These are phyloP conservation scores for Mortierella sp. DNA, from an alignment of 371 early-diverging fungal genomes.

Conservation along the genomic window DNA sequence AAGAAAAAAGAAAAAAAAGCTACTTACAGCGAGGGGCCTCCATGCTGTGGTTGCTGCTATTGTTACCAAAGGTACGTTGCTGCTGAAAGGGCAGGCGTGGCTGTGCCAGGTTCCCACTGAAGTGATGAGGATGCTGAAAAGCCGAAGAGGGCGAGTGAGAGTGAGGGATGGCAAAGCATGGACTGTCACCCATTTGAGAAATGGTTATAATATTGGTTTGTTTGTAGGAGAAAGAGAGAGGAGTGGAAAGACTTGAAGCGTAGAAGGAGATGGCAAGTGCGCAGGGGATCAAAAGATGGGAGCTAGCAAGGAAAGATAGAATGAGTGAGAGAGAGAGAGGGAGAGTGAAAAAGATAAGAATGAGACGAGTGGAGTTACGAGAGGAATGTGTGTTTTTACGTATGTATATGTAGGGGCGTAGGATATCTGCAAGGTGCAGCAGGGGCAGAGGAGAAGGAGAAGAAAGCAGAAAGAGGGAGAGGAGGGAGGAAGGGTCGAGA, in stretches of 20 bases:
- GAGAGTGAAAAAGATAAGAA: neutral
- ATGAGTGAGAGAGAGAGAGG: neutral
- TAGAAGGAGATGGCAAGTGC: neutral
- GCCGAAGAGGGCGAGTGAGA: conserved; percentile 50
- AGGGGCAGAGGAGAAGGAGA: neutral
- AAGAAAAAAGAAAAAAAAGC: conserved; percentile 7
- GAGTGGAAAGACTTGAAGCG: neutral
- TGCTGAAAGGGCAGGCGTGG: conserved; percentile 38
- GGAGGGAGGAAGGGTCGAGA: neutral
- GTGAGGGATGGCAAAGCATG: conserved; percentile 56
- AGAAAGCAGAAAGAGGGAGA: neutral
- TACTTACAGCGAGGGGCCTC: conserved; percentile 54
- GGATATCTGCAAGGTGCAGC: neutral
- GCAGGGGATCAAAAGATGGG: neutral
- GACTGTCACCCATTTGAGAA: conserved; percentile 48
- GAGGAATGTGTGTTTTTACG: too few relatives aligned
- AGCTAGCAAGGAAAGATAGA: neutral
- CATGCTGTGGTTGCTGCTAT: conserved; percentile 18
- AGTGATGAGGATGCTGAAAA: conserved; percentile 54
- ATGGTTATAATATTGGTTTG: neutral
- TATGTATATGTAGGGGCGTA: conserved; percentile 1
- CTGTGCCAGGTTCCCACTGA: conserved; percentile 45
- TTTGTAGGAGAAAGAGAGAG: neutral
- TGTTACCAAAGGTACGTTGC: conserved; percentile 14
- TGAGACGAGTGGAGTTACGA: neutral